These are phyloP conservation scores for Lentinula novae-zelandiae DNA, from an alignment of 1,284 basidiomycete species.

Conservation along the genomic window DNA sequence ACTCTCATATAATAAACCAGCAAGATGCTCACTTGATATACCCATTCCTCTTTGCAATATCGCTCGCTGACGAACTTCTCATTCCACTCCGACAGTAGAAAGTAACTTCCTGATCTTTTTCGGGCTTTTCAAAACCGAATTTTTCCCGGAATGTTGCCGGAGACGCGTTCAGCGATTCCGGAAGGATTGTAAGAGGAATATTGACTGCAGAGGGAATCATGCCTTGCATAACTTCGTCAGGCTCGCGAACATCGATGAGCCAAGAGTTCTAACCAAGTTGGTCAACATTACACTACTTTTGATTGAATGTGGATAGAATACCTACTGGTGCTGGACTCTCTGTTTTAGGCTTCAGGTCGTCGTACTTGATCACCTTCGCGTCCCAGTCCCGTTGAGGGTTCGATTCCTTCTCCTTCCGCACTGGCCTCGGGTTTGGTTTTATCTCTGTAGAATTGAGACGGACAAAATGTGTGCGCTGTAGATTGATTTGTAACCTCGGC, in stretches of 20 bases:
- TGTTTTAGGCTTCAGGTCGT: slow-evolving; percentile 82
- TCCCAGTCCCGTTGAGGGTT: slow-evolving; percentile 67
- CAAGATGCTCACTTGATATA: slow-evolving; percentile 67
- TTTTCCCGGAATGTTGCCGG: slow-evolving; percentile 61
- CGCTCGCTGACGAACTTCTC: slow-evolving; percentile 79
- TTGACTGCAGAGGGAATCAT: slow-evolving; percentile 96
- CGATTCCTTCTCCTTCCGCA: slow-evolving; percentile 36
- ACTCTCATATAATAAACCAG: neutral
- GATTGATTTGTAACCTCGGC: neutral
- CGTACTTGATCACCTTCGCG: slow-evolving; percentile 70
- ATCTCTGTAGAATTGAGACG: slow-evolving; percentile 38
- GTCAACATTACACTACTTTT: neutral
- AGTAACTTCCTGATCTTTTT: slow-evolving; percentile 72
- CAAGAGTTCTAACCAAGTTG: slow-evolving; percentile 60
- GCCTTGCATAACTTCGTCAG: slow-evolving; percentile 89
- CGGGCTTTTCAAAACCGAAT: slow-evolving; percentile 86
- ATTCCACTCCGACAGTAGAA: slow-evolving; percentile 96
- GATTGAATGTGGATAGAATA: slow-evolving; percentile 14
- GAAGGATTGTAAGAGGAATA: slow-evolving; percentile 81
- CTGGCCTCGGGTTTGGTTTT: slow-evolving; percentile 31
- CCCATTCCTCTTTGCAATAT: slow-evolving; percentile 82
- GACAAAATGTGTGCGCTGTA: neutral
- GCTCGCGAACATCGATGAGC: slow-evolving; percentile 91
- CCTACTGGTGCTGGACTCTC: slow-evolving; percentile 77
- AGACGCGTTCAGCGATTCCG: slow-evolving; percentile 64